Percentiles rank a stretch among this genome's conserved stretches.
Evolutionary conservation across 257 asterid genomes (phyloP).

Genomic region (Solanum tarijense): DNA sequence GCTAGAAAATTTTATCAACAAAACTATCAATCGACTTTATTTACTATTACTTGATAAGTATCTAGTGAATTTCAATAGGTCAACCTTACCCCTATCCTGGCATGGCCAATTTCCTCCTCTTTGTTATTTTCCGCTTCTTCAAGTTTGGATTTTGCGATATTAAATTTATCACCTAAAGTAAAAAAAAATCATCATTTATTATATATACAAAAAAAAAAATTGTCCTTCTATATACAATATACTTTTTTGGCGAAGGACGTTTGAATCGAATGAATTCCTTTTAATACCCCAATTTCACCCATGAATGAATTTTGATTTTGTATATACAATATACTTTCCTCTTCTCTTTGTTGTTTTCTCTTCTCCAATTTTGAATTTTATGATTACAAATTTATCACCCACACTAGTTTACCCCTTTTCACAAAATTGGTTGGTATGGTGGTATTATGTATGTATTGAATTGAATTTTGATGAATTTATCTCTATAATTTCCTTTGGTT

Average conservation of each 20-base stretch:
- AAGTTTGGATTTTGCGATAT: neutral
- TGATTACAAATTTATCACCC: neutral
- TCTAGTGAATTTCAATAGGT: neutral
- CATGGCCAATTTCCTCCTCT: neutral
- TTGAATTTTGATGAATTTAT: neutral
- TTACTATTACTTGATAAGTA: neutral
- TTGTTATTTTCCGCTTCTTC: neutral
- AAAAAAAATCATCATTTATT: no score
- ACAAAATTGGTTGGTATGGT: neutral
- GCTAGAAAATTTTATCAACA: rapidly evolving
- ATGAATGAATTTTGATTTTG: neutral
- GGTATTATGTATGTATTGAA: neutral
- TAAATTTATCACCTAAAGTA: neutral
- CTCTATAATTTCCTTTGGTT: neutral
- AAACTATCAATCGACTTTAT: neutral
- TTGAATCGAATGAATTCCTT: neutral
- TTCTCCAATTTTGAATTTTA: neutral
- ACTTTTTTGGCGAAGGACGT: neutral
- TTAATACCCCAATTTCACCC: neutral
- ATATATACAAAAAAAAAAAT: no score
- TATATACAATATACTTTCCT: neutral
- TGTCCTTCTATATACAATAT: neutral
- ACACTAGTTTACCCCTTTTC: neutral
- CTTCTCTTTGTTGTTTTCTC: neutral
- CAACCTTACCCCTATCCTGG: neutral